Evolutionary conservation across 371 early-diverging fungal genomes (phyloP).

Genomic region (Mortierella sp.): DNA sequence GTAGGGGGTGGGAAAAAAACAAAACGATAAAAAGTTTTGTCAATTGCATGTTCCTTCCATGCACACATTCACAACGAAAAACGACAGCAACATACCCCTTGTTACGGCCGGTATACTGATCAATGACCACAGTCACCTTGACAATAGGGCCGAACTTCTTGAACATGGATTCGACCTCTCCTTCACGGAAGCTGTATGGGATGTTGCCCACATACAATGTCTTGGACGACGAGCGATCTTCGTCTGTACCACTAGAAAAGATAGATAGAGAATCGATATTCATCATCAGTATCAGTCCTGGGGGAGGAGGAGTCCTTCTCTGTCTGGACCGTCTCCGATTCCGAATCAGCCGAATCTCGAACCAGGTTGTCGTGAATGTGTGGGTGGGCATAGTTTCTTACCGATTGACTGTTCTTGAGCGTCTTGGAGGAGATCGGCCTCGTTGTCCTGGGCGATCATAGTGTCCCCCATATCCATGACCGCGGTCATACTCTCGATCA

Average conservation of each 20-base stretch:
- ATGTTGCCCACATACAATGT: slow-evolving; percentile 84
- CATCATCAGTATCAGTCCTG: too few relatives aligned
- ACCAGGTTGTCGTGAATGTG: too few relatives aligned
- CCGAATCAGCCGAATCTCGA: too few relatives aligned
- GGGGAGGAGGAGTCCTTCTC: too few relatives aligned
- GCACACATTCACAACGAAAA: background rate
- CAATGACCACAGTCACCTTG: slow-evolving; percentile 76
- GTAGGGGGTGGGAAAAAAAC: background rate
- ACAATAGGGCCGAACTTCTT: slow-evolving; percentile 76
- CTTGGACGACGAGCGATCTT: slow-evolving; percentile 70
- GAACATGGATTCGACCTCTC: slow-evolving; percentile 78
- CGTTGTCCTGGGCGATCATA: slow-evolving; percentile 39
- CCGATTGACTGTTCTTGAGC: slow-evolving; percentile 67
- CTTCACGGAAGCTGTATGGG: slow-evolving; percentile 79
- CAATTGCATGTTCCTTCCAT: background rate
- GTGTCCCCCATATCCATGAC: slow-evolving; percentile 24
- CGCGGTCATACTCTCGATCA: slow-evolving; percentile 55
- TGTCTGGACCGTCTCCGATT: too few relatives aligned
- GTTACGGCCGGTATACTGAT: slow-evolving; percentile 77
- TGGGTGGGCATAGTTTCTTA: too few relatives aligned
- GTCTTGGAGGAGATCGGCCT: slow-evolving; percentile 65
- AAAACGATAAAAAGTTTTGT: background rate
- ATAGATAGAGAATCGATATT: slow-evolving; percentile 2
- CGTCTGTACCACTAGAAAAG: slow-evolving; percentile 67
- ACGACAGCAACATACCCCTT: slow-evolving; percentile 68